Base-by-base conservation (phyloP, 495 filamentous ascomycete genomes). In the Aspergillus kassunensis region DNA sequence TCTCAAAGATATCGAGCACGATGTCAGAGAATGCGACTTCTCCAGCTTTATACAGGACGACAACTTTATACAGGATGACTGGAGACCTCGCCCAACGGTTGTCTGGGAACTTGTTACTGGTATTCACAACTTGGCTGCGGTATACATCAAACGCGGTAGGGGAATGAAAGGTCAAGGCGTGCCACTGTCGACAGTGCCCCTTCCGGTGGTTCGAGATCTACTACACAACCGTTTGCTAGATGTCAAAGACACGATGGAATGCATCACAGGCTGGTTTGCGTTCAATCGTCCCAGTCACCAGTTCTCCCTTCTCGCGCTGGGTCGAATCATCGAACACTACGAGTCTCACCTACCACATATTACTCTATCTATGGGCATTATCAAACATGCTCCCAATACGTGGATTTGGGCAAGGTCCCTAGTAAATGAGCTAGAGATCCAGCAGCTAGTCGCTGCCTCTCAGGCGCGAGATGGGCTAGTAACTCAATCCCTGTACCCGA, bases 261-360 rank as follows among this genome's bases (percentile, higher is more conserved):
- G 20, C 4, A 42, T 35, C 20, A 13, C 15, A 7, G 9, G 37
- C 7, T 34, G 7, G 8, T 44, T 52, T 7, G 19, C 18, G 16
- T 13, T 20, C 0, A 6, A 27, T 2, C 49, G 23, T 6, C 39
- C 49, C 4, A 6, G 25, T 15, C 49, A 52, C 13, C 39, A 11
- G 3, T 35, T 35, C 27, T 44, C 49, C 7, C 49, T 52, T 6
- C 29, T 27, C 6, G 25, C 39, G 0, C 40, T 52, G 9, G 49
- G 49, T 8, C 49, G 49, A 3, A 25, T 52, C 7, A 35, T 44
- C 8, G 39, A 44, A 12, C 24, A 44, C 10, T 52, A 52, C 30
- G 19, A 44, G 27, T 44, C 20, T 19, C 15, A 52, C n/a, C 7
- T 52, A n/a, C 39, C 49, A 2, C 49, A 44, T 29, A 10, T 43